phyloP scores from a whole-genome alignment of 495 filamentous ascomycete species.

The Aspergillus baeticus region DNA sequence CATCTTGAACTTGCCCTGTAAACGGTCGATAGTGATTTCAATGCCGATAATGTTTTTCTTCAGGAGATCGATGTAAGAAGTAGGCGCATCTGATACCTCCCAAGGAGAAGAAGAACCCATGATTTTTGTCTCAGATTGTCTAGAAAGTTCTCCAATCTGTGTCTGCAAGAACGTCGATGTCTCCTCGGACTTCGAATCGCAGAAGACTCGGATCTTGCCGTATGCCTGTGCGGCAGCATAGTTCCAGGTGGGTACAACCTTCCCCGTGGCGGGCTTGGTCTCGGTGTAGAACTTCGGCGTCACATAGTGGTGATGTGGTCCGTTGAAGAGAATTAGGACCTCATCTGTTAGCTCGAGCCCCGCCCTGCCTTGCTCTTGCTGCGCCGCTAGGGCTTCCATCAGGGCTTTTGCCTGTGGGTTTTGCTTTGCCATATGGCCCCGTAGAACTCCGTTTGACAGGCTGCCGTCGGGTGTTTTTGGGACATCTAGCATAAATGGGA shows the following conservation, averaged over 20 bases:
- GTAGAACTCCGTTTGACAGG: constrained; percentile 33
- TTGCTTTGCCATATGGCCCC: constrained; percentile 54
- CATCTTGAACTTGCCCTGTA: constrained; percentile 59
- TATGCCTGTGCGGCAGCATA: constrained; percentile 58
- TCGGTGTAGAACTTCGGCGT: constrained; percentile 60
- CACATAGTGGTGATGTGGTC: constrained; percentile 52
- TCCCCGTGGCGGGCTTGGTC: constrained; percentile 54
- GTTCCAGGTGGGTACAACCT: constrained; percentile 64
- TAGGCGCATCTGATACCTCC: constrained; percentile 51
- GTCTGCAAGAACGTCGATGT: constrained; percentile 34
- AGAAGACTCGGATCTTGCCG: constrained; percentile 47
- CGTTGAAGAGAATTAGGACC: constrained; percentile 53
- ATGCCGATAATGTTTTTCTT: constrained; percentile 56
- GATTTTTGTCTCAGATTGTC: constrained; percentile 41
- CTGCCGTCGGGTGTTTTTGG: constrained; percentile 24
- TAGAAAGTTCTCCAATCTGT: constrained; percentile 48
- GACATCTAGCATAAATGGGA: constrained; percentile 56
- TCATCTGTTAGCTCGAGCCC: constrained; percentile 26
- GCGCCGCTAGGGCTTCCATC: constrained; percentile 37
- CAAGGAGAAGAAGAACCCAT: constrained; percentile 50
- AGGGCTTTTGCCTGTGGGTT: constrained; percentile 58
- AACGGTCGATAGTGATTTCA: constrained; percentile 45
- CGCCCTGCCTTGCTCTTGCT: constrained; percentile 1
- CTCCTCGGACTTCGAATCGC: constrained; percentile 37
- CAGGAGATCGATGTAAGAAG: constrained; percentile 43